A percentile compares a stretch with the other conserved stretches of the same genome.
phyloP scores from a whole-genome alignment of 169 alveolate species.

The Plasmodium blacklocki region DNA sequence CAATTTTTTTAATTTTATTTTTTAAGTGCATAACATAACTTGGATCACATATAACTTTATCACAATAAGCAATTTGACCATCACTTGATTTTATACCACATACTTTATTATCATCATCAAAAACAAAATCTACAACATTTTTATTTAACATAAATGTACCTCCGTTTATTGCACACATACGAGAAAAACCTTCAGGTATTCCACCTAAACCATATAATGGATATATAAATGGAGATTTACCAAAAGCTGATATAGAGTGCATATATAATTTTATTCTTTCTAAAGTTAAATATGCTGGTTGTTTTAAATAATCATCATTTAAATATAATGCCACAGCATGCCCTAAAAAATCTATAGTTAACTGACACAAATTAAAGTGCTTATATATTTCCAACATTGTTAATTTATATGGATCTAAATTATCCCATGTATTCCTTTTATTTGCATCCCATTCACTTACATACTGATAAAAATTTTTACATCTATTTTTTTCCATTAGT shows the following conservation, averaged over 20 bases:
- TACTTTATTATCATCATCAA: conserved; percentile 93
- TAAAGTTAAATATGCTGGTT: conserved; percentile 94
- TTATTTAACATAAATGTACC: conserved; percentile 98
- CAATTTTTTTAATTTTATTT: conserved; percentile 83
- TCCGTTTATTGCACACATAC: conserved; percentile 97
- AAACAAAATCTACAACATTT: conserved; percentile 92
- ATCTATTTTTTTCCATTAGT: conserved; percentile 96
- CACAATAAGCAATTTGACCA: conserved; percentile 93
- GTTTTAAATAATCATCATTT: conserved; percentile 92
- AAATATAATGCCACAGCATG: conserved; percentile 98
- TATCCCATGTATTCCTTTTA: conserved; percentile 93
- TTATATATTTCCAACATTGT: conserved; percentile 92
- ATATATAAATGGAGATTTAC: conserved; percentile 98
- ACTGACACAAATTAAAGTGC: conserved; percentile 93
- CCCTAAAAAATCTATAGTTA: conserved; percentile 98
- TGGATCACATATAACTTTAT: conserved; percentile 96
- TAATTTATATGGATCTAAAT: conserved; percentile 88
- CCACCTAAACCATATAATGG: conserved; percentile 99
- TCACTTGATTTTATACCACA: conserved; percentile 93
- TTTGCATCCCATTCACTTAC: conserved; percentile 91
- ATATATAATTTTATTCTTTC: conserved; percentile 94
- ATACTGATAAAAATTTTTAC: conserved; percentile 95
- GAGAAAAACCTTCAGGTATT: conserved; percentile 97
- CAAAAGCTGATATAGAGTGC: conserved; percentile 96
- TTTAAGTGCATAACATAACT: conserved; percentile 87